Percentiles rank a stretch among this genome's conserved stretches.
phyloP scores from a whole-genome alignment of 495 filamentous ascomycete genomes.

The Trichoderma orchidacearum region DNA sequence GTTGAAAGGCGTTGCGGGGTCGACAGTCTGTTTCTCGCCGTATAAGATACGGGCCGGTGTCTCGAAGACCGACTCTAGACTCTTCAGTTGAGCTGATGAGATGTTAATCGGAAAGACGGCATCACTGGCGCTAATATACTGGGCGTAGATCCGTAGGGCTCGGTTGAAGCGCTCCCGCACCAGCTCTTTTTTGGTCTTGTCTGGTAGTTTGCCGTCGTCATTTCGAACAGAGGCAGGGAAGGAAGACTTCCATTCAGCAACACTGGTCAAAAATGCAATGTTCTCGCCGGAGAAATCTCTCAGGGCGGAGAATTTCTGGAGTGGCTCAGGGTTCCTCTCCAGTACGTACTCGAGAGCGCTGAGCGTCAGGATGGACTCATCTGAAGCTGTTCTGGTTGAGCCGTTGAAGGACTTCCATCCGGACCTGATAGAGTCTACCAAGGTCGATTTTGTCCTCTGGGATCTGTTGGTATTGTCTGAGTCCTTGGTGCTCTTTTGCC shows the following conservation, averaged over 20 bases:
- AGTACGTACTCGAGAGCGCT: slow-evolving; percentile 45
- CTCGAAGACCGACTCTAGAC: slow-evolving; percentile 17
- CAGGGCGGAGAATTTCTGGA: slow-evolving; percentile 45
- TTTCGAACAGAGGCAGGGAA: slow-evolving; percentile 4
- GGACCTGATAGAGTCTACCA: slow-evolving; percentile 11
- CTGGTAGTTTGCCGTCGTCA: background rate
- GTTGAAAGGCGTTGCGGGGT: slow-evolving; percentile 11
- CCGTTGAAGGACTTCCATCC: slow-evolving; percentile 12
- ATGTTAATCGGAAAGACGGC: slow-evolving; percentile 54
- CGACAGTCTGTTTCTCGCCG: slow-evolving; percentile 2
- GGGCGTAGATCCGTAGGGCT: slow-evolving; percentile 43
- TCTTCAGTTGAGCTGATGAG: slow-evolving; percentile 13
- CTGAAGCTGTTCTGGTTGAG: slow-evolving; percentile 18
- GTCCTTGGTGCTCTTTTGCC: slow-evolving; percentile 18
- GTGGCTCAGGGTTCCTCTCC: slow-evolving; percentile 34
- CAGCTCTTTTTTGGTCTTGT: slow-evolving; percentile 4
- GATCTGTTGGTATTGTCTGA: slow-evolving; percentile 1
- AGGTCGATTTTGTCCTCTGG: slow-evolving; percentile 5
- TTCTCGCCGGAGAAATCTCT: slow-evolving; percentile 59
- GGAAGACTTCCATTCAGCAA: slow-evolving; percentile 38
- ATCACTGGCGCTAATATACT: slow-evolving; percentile 38
- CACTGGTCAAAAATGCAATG: slow-evolving; percentile 47
- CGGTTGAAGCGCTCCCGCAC: slow-evolving; percentile 30
- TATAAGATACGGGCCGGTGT: slow-evolving; percentile 10
- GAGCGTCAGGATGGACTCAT: slow-evolving; percentile 37